Evolutionary conservation across 306 rosid genomes (phyloP), one percentile per base, ranked within the genome.

Genomic region (Pueraria montana): DNA sequence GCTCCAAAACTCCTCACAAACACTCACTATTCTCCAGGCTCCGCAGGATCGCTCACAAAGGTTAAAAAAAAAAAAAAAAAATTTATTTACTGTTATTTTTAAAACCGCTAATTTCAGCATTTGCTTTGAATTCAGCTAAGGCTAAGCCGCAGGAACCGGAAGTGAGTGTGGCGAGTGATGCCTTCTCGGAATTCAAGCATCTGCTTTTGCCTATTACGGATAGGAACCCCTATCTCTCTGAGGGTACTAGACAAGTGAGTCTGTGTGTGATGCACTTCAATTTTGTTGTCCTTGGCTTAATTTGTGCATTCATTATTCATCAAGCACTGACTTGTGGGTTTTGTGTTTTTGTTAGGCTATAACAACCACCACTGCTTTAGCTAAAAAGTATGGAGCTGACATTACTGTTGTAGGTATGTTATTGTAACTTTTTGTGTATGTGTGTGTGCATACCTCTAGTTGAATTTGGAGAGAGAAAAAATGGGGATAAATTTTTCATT

Each of bases 361-460:
- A 78, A 86, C 92, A 42, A 90, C 98, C 48, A 79, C 94, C 56
- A 84, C 93, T 84, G 93, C 97, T 71, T 87, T 94, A 80, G 98
- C 98, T 56, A 93, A 91, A 76, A 94, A 88, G 90, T 90, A 94
- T 80, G 97, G 94, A 65, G 96, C 98, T 71, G 98, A 91, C 85
- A 90, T 94, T 77, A 94, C 98, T 18, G 98, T 94, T 72, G 93
- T 94, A 58, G 92, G 98, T 94, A 93, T 82, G 87, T 65, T 23
- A 20, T 72, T 26, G 42, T 26, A 62, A 27, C 21, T 62, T 27
- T 0, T 8, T 27, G 21, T 63, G 21, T 32, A 7, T 30, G 18
- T 62, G 11, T 62, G 69, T 8, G 38, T 10, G 26, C 10, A n/a
- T 61, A 2, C 67, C 65, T 58, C 38, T 4, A 2, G 40, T 27